Conservation (phyloP, 495 filamentous ascomycete genomes). For the Aspergillus homomorphus region DNA sequence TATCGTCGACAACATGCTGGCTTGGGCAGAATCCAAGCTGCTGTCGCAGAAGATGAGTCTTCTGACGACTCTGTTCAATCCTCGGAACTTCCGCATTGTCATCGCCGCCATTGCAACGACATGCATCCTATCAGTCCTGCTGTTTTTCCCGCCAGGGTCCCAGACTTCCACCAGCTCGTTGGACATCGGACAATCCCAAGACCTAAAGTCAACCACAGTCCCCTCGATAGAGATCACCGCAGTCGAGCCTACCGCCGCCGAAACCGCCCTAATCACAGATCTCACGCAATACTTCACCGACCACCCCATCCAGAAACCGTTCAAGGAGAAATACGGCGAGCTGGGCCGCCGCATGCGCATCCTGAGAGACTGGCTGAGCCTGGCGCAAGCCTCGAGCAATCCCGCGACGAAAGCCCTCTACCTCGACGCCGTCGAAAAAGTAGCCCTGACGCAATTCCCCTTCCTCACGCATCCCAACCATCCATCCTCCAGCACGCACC, state of each 20-base stretch:
- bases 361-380: conserved; percentile 6
- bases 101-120: neutral
- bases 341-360: conserved; percentile 9
- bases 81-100: neutral
- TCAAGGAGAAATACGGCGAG: conserved; percentile 11
- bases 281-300: conserved; percentile 10
- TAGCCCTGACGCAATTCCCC: neutral
- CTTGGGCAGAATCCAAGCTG: neutral
- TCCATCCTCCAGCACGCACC: neutral
- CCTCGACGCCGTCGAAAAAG: conserved; percentile 1
- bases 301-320: conserved; percentile 10
- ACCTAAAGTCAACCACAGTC: neutral
- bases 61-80: neutral
- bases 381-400: neutral
- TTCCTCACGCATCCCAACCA: conserved; percentile 1
- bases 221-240: neutral
- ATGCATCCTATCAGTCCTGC: neutral
- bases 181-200: neutral
- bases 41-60: neutral
- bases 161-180: neutral
- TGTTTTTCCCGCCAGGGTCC: neutral
- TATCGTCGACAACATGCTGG: neutral
- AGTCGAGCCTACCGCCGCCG: neutral
- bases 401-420: neutral
- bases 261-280: neutral